Base-by-base conservation (phyloP, 768 basidiomycete genomes). In the Exidia glandulosa region DNA sequence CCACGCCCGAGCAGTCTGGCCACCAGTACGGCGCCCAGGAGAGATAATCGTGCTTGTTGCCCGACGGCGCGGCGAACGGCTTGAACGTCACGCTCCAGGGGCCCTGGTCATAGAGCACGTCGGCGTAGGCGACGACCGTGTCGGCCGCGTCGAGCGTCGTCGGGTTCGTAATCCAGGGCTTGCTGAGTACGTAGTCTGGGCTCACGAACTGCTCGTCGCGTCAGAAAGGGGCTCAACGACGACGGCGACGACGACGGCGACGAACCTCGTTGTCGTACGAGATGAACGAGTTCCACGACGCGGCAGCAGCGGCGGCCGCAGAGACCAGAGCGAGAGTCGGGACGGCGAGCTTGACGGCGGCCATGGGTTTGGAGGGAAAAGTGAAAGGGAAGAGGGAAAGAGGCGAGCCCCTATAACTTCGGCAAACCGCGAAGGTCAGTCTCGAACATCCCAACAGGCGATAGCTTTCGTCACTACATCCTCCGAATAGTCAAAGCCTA, bases 1-100 rank as follows among this genome's bases (percentile, higher is more conserved):
- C 78, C 32, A 79, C 81, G 3, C 71, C 69, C 10, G 78, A 19
- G 16, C 16, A 23, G 19, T 45, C 6, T 45, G 3, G 10, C 23
- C 32, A 63, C 50, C 33, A 63, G 57, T 68, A 68, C 19, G 64
- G 66, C 29, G 62, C 58, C 55, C 58, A 68, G 54, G 56, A 58
- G 3, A 63, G 58, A 41, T 68, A 68, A 48, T 66, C 66, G 58
- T 64, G 60, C 50, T 54, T 54, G 30, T 54, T 27, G 25, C 50
- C 50, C 6, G 50, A 27, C 50, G 50, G 30, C 14, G 50, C 50
- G 14, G 50, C 30, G 50, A 54, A 54, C 10, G 50, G 50, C 50
- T 54, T 54, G 10, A 29, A 31, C 6, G 50, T 54, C 27, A 54
- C 50, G 19, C 59, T 60, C 59, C 59, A 60, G 2, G 59, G 59